Base-by-base conservation (phyloP, 2,329 filamentous ascomycete genomes). In the Sporothrix brunneoviolacea region DNA sequence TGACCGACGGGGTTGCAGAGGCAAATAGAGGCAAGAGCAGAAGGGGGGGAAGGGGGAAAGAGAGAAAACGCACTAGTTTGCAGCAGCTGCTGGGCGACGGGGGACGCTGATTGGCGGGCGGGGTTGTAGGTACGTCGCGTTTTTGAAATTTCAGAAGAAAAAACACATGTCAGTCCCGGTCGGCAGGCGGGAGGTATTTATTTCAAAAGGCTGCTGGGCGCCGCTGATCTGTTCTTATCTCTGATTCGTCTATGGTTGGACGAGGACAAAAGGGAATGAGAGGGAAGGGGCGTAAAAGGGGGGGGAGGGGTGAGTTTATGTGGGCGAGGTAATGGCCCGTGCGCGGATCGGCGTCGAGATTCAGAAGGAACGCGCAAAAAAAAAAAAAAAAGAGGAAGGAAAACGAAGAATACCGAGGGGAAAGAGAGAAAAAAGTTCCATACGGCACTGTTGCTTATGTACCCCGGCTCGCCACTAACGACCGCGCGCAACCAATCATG, bases 151-250 rank as follows among this genome's bases (percentile, higher is more conserved):
- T 58, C 56, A 58, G 56, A 60, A 57, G 50, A 55, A 62, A 55
- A 61, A 62, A 61, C 60, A 60, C 57, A 60, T 61, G 59, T 62
- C 58, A 60, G 63, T 60, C 59, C 56, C 61, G 59, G 61, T 62
- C 60, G 63, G 63, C 56, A 61, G 62, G 60, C 56, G 58, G 60
- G 58, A 58, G 61, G 63, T 67, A 67, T 67, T 67, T 67, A 67
- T 66, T 60, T 63, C 59, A 55, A 58, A 58, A 53, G 49, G 53
- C 47, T 56, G 52, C 54, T 43, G 45, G 45, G 42, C 36, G 47
- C 48, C 54, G 50, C 50, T 63, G 60, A 58, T 59, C 55, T 58
- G 56, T 58, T 57, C 61, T 63, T 59, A 59, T 62, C 57, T 59
- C 56, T 56, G 56, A 57, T 58, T 58, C 50, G 55, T 37, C 48